These are phyloP conservation scores for Inonotus obliquus DNA, from an alignment of 1,284 basidiomycete genomes.

Conservation along the genomic window DNA sequence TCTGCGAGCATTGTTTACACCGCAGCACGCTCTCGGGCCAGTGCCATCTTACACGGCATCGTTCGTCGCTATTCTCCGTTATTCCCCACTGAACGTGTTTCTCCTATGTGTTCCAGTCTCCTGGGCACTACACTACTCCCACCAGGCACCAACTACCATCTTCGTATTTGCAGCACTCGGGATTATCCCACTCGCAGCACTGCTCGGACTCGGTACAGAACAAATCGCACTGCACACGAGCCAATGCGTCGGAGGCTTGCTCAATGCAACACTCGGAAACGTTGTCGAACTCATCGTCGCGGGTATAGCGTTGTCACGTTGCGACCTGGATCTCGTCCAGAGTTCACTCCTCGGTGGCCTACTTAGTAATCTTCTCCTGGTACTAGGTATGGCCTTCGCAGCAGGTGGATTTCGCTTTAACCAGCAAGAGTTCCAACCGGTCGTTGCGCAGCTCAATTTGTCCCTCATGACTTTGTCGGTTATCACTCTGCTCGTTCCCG, in stretches of 20 bases:
- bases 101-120: constrained; percentile 51
- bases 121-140: constrained; percentile 53
- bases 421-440: constrained; percentile 58
- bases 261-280: constrained; percentile 63
- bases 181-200: constrained; percentile 49
- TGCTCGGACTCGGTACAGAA: constrained; percentile 64
- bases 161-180: constrained; percentile 48
- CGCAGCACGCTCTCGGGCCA: constrained; percentile 31
- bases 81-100: constrained; percentile 42
- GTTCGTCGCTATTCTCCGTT: constrained; percentile 33
- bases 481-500: constrained; percentile 55
- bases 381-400: constrained; percentile 58
- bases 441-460: constrained; percentile 62
- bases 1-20: constrained; percentile 34
- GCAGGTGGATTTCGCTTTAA: constrained; percentile 58
- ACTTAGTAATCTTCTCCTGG: constrained; percentile 60
- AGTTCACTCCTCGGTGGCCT: constrained; percentile 58
- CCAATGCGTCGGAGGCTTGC: constrained; percentile 52
- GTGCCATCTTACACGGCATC: constrained; percentile 34
- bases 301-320: constrained; percentile 44
- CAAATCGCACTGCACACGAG: constrained; percentile 54
- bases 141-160: constrained; percentile 45
- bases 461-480: constrained; percentile 56
- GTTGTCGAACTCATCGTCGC: constrained; percentile 49
- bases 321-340: constrained; percentile 61